Evolutionary conservation across 2,329 filamentous ascomycete species (phyloP).

Genomic region (Fusarium compactum): DNA sequence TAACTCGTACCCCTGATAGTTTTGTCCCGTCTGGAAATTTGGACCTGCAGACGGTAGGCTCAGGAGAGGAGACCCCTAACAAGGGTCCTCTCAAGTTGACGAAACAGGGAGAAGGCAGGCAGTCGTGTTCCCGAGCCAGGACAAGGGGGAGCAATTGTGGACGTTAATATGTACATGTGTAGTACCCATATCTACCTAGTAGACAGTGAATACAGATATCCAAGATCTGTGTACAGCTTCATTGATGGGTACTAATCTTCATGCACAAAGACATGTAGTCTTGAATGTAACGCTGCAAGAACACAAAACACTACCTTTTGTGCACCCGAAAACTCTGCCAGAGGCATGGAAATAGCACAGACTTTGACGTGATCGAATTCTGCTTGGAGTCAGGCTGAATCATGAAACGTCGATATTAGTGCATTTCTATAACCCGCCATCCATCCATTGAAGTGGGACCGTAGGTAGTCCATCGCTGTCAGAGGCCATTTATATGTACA

Average conservation of each 20-base stretch:
- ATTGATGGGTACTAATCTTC: not conserved
- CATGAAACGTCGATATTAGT: conserved; percentile 38
- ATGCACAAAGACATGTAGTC: not conserved
- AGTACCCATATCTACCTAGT: conserved; percentile 6
- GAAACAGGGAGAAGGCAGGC: conserved; percentile 38
- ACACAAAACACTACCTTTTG: not conserved
- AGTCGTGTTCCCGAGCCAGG: conserved; percentile 30
- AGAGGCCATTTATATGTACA: conserved; percentile 8
- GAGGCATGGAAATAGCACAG: conserved; percentile 18
- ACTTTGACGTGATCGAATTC: conserved; percentile 10
- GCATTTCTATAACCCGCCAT: conserved; percentile 5
- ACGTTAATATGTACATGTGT: not conserved
- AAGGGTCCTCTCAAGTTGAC: conserved; percentile 38
- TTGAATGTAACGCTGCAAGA: conserved; percentile 4
- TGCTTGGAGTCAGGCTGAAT: conserved; percentile 17
- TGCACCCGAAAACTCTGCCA: not conserved
- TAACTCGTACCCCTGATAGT: conserved; percentile 11
- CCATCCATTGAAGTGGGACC: conserved; percentile 16
- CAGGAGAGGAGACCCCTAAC: conserved; percentile 42
- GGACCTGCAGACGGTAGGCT: conserved; percentile 45
- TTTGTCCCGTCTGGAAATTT: conserved; percentile 46
- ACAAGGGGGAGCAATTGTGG: conserved; percentile 28
- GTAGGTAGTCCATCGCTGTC: not conserved
- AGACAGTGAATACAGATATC: not conserved
- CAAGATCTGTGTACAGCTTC: not conserved